Evolutionary conservation across 2,329 filamentous ascomycete genomes (phyloP), one percentile per base, ranked within the genome.

Genomic region (Colletotrichum incanum): DNA sequence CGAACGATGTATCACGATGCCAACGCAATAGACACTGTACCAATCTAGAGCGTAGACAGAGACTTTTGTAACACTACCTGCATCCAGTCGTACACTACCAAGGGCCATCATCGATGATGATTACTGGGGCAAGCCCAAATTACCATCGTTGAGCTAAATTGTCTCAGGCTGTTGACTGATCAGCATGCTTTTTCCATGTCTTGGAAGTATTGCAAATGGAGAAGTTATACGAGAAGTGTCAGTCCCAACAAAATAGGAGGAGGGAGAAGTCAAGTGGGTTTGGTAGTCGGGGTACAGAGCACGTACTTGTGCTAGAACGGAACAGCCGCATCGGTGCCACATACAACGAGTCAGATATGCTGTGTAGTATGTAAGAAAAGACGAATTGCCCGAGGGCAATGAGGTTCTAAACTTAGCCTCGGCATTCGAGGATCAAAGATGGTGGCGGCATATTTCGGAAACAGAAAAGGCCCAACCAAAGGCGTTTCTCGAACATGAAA

Each of bases 1-100:
- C 3, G 20, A 5, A 1, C 5, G 8, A 14, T 23, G 11, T 8
- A 23, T 0, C 12, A 8, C 5, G 11, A 16, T 23, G 1, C n/a
- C 14, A 16, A 50, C 14, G 5, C 14, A 50, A 50, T 1, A 49
- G 26, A 26, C 1, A 5, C 11, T 26, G 6, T 26, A 16, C 5
- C 3, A 26, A 11, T 50, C 16, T 26, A 16, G 23, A n/a, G 39
- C 12, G 23, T 50, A 16, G 12, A 16, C 12, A 7, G 14, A 50
- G 12, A 16, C 12, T 2, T 1, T 26, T 11, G 3, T 1, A 26
- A 50, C 2, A 26, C 5, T 26, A n/a, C n/a, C 23, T 7, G 14
- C n/a, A 16, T 5, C 12, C 9, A 2, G 23, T 26, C 11, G 2
- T 6, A 12, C 23, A 50, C 12, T 26, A 2, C 12, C 16, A 1